Evolutionary conservation across 495 filamentous ascomycete species (phyloP).

Genomic region (Aspergillus haitiensis): DNA sequence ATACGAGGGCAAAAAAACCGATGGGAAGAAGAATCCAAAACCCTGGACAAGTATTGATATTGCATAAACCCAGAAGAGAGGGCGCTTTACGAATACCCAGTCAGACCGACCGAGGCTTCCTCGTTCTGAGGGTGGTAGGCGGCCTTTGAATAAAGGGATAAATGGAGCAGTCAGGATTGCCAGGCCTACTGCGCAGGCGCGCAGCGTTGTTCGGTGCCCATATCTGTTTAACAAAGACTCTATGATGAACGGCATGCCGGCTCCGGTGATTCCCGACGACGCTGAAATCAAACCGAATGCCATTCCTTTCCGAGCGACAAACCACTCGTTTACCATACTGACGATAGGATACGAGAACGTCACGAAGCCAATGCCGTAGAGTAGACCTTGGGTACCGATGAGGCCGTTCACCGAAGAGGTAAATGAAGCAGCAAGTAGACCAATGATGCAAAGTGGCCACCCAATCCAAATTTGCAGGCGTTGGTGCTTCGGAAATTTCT

Average conservation of each 20-base stretch:
- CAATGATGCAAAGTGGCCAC: background rate
- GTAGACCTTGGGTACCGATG: slow-evolving; percentile 8
- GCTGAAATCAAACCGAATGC: slow-evolving; percentile 7
- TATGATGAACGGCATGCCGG: slow-evolving; percentile 8
- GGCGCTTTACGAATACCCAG: background rate
- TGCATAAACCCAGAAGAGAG: slow-evolving; percentile 14
- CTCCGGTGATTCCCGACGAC: slow-evolving; percentile 1
- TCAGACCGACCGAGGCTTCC: background rate
- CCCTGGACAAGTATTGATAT: slow-evolving; percentile 5
- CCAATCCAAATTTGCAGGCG: background rate
- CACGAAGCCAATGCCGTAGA: slow-evolving; percentile 15
- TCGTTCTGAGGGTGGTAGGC: slow-evolving; percentile 1
- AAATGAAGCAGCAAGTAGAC: background rate
- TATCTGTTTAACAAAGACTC: slow-evolving; percentile 1
- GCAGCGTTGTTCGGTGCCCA: slow-evolving; percentile 11
- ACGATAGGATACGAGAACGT: slow-evolving; percentile 15
- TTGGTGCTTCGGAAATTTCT: background rate
- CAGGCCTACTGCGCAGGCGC: slow-evolving; percentile 5
- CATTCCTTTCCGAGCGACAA: slow-evolving; percentile 6
- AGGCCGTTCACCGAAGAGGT: slow-evolving; percentile 1
- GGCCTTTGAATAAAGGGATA: slow-evolving; percentile 10
- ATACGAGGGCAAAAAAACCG: slow-evolving; percentile 4
- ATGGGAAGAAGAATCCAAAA: slow-evolving; percentile 12
- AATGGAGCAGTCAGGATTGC: slow-evolving; percentile 1
- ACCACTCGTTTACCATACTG: slow-evolving; percentile 17